Conservation (phyloP, 129 eudicot genomes). For the Ambrosia artemisiifolia region DNA sequence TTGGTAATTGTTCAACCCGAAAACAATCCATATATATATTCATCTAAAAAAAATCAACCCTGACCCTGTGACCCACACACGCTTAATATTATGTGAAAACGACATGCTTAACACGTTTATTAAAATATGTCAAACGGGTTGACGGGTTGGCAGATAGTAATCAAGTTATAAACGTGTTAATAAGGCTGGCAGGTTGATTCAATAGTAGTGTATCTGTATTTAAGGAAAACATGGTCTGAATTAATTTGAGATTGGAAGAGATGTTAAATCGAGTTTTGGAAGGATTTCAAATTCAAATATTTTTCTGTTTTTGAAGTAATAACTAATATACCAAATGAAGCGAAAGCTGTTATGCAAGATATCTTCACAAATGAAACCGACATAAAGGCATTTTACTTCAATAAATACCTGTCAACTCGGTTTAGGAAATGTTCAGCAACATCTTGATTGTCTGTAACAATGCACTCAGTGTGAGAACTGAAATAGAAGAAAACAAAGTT, state of each 20-base stretch:
- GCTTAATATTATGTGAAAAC: too few relatives aligned
- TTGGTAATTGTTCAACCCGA: too few relatives aligned
- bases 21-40: too few relatives aligned
- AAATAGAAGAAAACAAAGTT: constrained; percentile 20
- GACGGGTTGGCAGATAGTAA: too few relatives aligned
- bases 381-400: not conserved
- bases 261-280: not conserved
- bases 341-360: not conserved
- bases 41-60: too few relatives aligned
- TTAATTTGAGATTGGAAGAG: not conserved
- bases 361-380: not conserved
- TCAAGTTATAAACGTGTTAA: too few relatives aligned
- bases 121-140: too few relatives aligned
- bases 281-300: not conserved
- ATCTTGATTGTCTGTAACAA: constrained; percentile 60
- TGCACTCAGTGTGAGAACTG: constrained; percentile 94
- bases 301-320: not conserved
- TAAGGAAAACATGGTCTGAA: not conserved
- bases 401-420: constrained; percentile 76
- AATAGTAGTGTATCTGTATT: not conserved
- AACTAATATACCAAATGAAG: not conserved
- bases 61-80: too few relatives aligned
- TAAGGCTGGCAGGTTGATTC: too few relatives aligned
- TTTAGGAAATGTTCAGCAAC: constrained; percentile 65
- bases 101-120: too few relatives aligned